Conservation (phyloP, 1,284 basidiomycete genomes). For the Ustilago trichophora region DNA sequence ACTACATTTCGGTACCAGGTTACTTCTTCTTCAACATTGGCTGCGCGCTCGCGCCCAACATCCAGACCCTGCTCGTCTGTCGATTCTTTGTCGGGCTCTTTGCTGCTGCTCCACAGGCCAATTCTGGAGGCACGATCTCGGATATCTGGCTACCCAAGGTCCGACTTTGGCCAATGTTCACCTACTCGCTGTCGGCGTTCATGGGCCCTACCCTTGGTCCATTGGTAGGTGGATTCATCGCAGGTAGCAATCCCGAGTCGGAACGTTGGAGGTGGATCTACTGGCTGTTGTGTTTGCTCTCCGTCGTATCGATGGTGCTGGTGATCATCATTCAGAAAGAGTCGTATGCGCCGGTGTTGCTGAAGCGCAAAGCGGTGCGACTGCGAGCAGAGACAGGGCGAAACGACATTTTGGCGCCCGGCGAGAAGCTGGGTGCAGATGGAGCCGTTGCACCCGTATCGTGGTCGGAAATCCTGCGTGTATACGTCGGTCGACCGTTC, state of each 20-base stretch:
- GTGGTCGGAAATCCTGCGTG: conserved; percentile 24
- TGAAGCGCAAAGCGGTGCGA: conserved; percentile 21
- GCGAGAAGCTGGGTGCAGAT: conserved; percentile 9
- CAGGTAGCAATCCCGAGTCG: conserved; percentile 7
- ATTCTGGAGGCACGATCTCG: conserved; percentile 34
- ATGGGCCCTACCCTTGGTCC: conserved; percentile 39
- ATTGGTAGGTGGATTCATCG: conserved; percentile 29
- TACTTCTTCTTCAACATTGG: conserved; percentile 50
- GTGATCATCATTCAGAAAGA: conserved; percentile 27
- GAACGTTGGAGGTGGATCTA: conserved; percentile 48
- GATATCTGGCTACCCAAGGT: conserved; percentile 34
- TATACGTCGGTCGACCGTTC: conserved; percentile 38
- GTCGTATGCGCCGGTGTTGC: conserved; percentile 46
- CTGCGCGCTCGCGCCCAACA: conserved; percentile 40
- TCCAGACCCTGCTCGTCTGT: conserved; percentile 37
- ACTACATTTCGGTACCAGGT: conserved; percentile 37
- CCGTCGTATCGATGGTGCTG: conserved; percentile 21
- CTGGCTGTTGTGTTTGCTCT: conserved; percentile 32
- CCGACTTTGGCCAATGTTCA: conserved; percentile 46
- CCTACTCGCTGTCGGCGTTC: conserved; percentile 43
- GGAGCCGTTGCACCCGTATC: conserved; percentile 13
- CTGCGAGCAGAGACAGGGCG: conserved; percentile 12
- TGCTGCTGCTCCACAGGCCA: conserved; percentile 41
- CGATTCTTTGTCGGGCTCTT: conserved; percentile 50
- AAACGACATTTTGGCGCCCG: conserved; percentile 22